Conservation (phyloP, 768 basidiomycete genomes). For the Hygrophorus russula region DNA sequence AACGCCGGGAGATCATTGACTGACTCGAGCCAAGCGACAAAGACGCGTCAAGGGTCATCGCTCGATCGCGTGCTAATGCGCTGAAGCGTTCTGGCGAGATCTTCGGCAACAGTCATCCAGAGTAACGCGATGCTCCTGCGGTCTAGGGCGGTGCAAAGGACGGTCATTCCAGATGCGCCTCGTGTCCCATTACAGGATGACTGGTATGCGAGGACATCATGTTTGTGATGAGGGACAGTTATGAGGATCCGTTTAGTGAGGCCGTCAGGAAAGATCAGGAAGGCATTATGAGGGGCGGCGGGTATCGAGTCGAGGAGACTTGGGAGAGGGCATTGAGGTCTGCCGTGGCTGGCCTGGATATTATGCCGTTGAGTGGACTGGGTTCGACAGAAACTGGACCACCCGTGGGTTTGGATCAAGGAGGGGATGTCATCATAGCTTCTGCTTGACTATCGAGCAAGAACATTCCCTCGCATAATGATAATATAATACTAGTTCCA, state of each 20-base stretch:
- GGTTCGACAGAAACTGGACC: slow-evolving; percentile 8
- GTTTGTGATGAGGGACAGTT: slow-evolving; percentile 43
- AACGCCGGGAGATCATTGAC: slow-evolving; percentile 66
- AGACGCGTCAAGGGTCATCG: slow-evolving; percentile 59
- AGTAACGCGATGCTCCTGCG: slow-evolving; percentile 42
- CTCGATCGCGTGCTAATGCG: slow-evolving; percentile 54
- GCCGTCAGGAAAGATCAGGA: slow-evolving; percentile 67
- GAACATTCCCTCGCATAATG: no score
- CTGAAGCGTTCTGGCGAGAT: slow-evolving; percentile 50
- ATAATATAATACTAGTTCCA: no score
- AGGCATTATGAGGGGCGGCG: slow-evolving; percentile 74
- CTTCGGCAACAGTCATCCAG: slow-evolving; percentile 31
- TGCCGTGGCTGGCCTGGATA: slow-evolving; percentile 64
- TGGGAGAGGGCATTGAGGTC: slow-evolving; percentile 74
- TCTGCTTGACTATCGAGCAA: slow-evolving; percentile 22
- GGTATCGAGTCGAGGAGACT: slow-evolving; percentile 71
- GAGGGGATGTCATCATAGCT: slow-evolving; percentile 37
- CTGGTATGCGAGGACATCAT: slow-evolving; percentile 63
- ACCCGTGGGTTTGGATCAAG: slow-evolving; percentile 13
- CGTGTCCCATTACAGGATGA: slow-evolving; percentile 71
- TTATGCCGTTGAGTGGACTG: slow-evolving; percentile 35
- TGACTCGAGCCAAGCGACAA: slow-evolving; percentile 68
- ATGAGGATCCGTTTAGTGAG: slow-evolving; percentile 66
- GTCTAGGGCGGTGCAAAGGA: slow-evolving; percentile 53
- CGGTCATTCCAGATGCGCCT: slow-evolving; percentile 65